Conservation (phyloP, 2,329 filamentous ascomycete genomes). For the Aureobasidium sp. region DNA sequence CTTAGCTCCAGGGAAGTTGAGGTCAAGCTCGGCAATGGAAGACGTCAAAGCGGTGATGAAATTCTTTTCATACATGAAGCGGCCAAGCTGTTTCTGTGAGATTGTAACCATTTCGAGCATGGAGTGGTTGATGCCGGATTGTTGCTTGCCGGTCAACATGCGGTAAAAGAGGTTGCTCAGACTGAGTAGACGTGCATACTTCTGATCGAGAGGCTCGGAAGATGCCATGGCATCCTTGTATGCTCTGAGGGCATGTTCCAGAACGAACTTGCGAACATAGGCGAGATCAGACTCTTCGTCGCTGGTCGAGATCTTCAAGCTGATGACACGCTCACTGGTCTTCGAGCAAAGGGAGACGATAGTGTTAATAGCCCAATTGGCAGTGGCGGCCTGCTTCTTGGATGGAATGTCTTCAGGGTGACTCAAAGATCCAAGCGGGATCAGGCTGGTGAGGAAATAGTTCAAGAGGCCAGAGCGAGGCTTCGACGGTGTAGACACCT, state of each 20-base stretch:
- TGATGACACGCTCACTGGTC: slow-evolving; percentile 67
- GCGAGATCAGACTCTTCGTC: slow-evolving; percentile 78
- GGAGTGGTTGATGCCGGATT: slow-evolving; percentile 41
- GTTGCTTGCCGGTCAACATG: slow-evolving; percentile 75
- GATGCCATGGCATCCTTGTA: slow-evolving; percentile 82
- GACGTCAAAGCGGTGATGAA: slow-evolving; percentile 82
- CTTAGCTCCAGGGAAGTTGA: slow-evolving; percentile 90
- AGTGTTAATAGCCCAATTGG: slow-evolving; percentile 76
- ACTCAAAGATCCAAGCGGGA: slow-evolving; percentile 58
- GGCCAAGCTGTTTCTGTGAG: slow-evolving; percentile 77
- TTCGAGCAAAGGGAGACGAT: slow-evolving; percentile 82
- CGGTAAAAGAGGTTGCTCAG: slow-evolving; percentile 88
- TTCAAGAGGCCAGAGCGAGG: slow-evolving; percentile 88
- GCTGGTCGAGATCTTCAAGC: slow-evolving; percentile 36
- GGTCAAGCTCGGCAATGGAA: slow-evolving; percentile 89
- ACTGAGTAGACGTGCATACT: slow-evolving; percentile 81
- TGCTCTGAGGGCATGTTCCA: slow-evolving; percentile 85
- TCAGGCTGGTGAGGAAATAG: slow-evolving; percentile 78
- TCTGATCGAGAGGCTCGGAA: slow-evolving; percentile 71
- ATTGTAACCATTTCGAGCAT: slow-evolving; percentile 16
- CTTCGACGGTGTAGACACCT: slow-evolving; percentile 83
- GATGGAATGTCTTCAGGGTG: slow-evolving; percentile 66
- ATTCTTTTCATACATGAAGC: slow-evolving; percentile 98
- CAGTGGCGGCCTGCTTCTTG: slow-evolving; percentile 82
- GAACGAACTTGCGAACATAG: slow-evolving; percentile 89